A percentile compares a stretch with the other conserved stretches of the same genome.
Conservation (phyloP, 495 filamentous ascomycete species). For the Aspergillus kassunensis region DNA sequence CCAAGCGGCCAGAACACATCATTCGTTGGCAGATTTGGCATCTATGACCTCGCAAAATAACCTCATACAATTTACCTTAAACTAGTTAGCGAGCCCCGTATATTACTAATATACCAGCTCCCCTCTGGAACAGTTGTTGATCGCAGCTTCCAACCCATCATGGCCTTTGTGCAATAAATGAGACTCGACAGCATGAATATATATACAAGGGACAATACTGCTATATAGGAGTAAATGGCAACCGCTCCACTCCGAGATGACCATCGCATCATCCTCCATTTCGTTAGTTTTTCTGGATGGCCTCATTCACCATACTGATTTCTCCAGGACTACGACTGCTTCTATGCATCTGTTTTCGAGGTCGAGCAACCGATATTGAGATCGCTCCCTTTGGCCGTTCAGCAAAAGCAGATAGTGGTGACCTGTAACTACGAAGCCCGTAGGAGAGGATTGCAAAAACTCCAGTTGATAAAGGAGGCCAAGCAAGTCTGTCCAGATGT, state of each 20-base stretch:
- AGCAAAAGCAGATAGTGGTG: slow-evolving; percentile 87
- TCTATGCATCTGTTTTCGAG: slow-evolving; percentile 89
- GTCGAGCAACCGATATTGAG: slow-evolving; percentile 70
- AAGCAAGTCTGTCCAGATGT: slow-evolving; percentile 78
- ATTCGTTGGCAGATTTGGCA: too few relatives aligned
- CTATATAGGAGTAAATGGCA: slow-evolving; percentile 32
- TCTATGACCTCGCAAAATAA: too few relatives aligned
- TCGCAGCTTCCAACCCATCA: too few relatives aligned
- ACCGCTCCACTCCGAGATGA: slow-evolving; percentile 50
- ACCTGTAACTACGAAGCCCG: slow-evolving; percentile 95
- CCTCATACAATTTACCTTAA: too few relatives aligned
- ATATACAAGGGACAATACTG: too few relatives aligned
- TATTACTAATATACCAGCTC: too few relatives aligned
- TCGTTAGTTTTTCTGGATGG: slow-evolving; percentile 49
- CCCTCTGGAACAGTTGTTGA: too few relatives aligned
- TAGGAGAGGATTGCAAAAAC: slow-evolving; percentile 69
- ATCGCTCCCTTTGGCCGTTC: slow-evolving; percentile 66
- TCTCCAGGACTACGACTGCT: slow-evolving; percentile 80
- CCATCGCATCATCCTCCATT: slow-evolving; percentile 72
- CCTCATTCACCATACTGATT: slow-evolving; percentile 9
- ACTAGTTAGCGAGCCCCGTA: too few relatives aligned
- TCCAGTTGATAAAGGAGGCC: slow-evolving; percentile 78
- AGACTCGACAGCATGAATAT: too few relatives aligned
- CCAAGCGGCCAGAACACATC: too few relatives aligned
- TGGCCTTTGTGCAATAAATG: too few relatives aligned